Evolutionary conservation across 495 filamentous ascomycete species (phyloP).

Genomic region (Penicillium lagena): DNA sequence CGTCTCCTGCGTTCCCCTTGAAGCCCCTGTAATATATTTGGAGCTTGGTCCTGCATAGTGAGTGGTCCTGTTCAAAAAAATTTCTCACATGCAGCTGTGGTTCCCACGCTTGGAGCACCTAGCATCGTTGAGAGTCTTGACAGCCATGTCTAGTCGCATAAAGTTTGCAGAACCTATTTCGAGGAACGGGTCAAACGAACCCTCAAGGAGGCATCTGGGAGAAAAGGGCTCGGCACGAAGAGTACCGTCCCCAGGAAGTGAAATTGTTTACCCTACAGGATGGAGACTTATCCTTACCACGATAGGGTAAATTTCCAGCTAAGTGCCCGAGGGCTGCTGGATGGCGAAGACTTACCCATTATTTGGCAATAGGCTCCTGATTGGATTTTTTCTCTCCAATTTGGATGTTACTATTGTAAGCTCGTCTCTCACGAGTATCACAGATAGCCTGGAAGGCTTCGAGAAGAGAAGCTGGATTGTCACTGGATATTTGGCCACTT

Average conservation of each 20-base stretch:
- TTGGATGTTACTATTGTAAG: conserved; percentile 60
- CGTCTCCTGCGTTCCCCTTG: conserved; percentile 22
- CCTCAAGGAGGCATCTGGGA: conserved; percentile 2
- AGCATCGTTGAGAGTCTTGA: conserved; percentile 2
- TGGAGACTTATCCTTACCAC: conserved; percentile 36
- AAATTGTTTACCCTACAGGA: conserved; percentile 34
- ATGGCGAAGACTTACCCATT: not conserved
- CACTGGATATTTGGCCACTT: conserved; percentile 50
- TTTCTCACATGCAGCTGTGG: conserved; percentile 13
- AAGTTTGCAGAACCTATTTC: conserved; percentile 17
- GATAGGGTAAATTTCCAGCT: conserved; percentile 21
- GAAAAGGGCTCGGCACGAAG: conserved; percentile 21
- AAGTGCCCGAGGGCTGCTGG: not conserved
- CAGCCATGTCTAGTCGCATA: conserved; percentile 16
- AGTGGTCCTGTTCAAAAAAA: conserved; percentile 13
- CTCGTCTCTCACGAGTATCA: conserved; percentile 55
- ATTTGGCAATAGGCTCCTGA: conserved; percentile 34
- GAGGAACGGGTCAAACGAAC: conserved; percentile 1
- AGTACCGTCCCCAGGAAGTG: conserved; percentile 18
- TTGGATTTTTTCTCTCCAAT: conserved; percentile 53
- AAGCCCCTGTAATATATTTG: conserved; percentile 22
- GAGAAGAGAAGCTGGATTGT: conserved; percentile 51
- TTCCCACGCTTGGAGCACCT: conserved; percentile 10
- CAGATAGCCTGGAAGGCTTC: conserved; percentile 45
- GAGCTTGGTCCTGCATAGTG: conserved; percentile 19